Conservation (phyloP, 2,329 filamentous ascomycete species). For the Nemania diffusa region DNA sequence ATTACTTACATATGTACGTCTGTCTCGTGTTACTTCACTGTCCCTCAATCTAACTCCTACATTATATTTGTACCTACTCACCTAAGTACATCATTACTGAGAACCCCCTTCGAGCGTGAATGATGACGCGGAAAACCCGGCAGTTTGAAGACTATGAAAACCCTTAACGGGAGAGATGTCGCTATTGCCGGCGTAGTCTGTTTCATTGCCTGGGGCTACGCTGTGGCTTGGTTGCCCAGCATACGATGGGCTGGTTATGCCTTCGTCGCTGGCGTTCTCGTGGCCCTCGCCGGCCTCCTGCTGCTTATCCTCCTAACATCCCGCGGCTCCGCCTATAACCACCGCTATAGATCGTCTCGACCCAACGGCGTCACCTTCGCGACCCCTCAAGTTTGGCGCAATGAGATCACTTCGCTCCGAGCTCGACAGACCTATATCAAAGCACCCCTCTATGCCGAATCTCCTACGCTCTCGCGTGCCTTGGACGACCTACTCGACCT, state of each 20-base stretch:
- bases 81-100: constrained; percentile 5
- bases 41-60: neutral
- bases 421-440: constrained; percentile 74
- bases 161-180: constrained; percentile 78
- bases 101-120: constrained; percentile 36
- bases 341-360: constrained; percentile 54
- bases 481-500: constrained; percentile 82
- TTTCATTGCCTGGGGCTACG: constrained; percentile 89
- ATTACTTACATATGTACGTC: no score
- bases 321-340: constrained; percentile 57
- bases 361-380: constrained; percentile 68
- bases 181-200: constrained; percentile 73
- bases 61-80: neutral
- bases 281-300: constrained; percentile 65
- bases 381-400: constrained; percentile 71
- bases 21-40: neutral
- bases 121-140: constrained; percentile 51
- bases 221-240: constrained; percentile 82
- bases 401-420: constrained; percentile 74
- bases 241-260: constrained; percentile 88
- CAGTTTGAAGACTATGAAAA: constrained; percentile 62
- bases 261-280: constrained; percentile 75
- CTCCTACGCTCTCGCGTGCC: constrained; percentile 79
- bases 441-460: constrained; percentile 77
- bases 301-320: constrained; percentile 72